These are phyloP conservation scores for Arachis hypogaea DNA, from an alignment of 306 rosid genomes.

Conservation along the genomic window DNA sequence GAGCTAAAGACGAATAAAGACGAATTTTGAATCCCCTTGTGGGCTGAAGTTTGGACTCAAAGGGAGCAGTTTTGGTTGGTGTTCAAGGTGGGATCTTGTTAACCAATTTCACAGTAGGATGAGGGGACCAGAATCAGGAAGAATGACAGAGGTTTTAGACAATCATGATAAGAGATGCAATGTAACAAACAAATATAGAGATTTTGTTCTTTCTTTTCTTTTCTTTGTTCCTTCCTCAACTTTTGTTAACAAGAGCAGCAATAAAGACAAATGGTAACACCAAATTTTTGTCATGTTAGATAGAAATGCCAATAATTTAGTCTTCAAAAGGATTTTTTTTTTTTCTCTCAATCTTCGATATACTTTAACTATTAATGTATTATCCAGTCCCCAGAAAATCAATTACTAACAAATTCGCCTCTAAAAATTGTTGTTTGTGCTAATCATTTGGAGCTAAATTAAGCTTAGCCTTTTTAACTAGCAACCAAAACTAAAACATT, in stretches of 20 bases:
- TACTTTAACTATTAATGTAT: too few species aligned
- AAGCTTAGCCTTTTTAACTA: background rate
- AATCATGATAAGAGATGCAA: background rate
- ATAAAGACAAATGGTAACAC: conserved; percentile 9
- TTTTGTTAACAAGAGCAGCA: background rate
- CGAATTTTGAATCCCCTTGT: background rate
- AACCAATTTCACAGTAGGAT: conserved; percentile 12
- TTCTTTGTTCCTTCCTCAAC: background rate
- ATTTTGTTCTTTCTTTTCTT: background rate
- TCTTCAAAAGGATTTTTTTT: too few species aligned
- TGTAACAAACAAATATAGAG: background rate
- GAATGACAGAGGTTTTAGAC: background rate
- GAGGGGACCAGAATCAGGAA: conserved; percentile 17
- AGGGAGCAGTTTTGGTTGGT: conserved; percentile 33
- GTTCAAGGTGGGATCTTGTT: background rate
- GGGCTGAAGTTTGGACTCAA: conserved; percentile 4
- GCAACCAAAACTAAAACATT: conserved; percentile 6
- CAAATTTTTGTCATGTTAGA: background rate
- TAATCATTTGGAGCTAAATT: background rate
- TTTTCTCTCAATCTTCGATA: too few species aligned
- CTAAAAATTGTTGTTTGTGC: background rate
- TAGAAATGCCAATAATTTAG: too few species aligned
- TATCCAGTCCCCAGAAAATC: too few species aligned
- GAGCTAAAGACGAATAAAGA: conserved; percentile 3
- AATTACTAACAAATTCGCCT: too few species aligned